Conservation (phyloP, 2,329 filamentous ascomycete genomes). For the Pestalotiopsis fici region DNA sequence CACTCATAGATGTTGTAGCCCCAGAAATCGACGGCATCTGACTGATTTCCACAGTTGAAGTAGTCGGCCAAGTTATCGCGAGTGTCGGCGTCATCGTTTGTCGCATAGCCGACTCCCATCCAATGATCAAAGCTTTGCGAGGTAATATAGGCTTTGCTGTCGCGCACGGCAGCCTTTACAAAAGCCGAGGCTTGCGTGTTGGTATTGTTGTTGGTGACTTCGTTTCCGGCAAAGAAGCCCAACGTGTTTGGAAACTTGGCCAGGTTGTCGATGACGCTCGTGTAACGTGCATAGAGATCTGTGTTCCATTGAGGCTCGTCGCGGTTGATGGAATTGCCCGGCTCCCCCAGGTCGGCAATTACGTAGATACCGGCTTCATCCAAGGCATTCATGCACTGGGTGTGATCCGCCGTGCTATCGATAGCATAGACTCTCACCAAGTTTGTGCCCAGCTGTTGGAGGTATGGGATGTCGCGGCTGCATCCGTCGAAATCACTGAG, state of each 20-base stretch:
- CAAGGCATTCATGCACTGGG: slow-evolving; percentile 66
- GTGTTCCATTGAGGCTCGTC: slow-evolving; percentile 65
- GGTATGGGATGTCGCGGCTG: slow-evolving; percentile 67
- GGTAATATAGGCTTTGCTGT: slow-evolving; percentile 76
- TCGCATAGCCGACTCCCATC: slow-evolving; percentile 74
- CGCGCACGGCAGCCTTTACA: slow-evolving; percentile 76
- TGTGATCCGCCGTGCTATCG: slow-evolving; percentile 64
- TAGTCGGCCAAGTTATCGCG: slow-evolving; percentile 68
- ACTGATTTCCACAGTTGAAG: slow-evolving; percentile 67
- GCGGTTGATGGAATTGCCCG: slow-evolving; percentile 67
- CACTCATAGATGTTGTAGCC: slow-evolving; percentile 85
- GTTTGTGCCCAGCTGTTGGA: slow-evolving; percentile 67
- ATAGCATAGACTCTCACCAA: slow-evolving; percentile 74
- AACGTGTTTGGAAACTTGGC: slow-evolving; percentile 69
- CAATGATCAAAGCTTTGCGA: slow-evolving; percentile 59
- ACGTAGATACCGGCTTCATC: slow-evolving; percentile 73
- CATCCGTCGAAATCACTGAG: slow-evolving; percentile 62
- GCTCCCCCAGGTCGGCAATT: slow-evolving; percentile 70
- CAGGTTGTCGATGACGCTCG: slow-evolving; percentile 66
- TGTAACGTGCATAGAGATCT: slow-evolving; percentile 69
- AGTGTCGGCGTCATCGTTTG: slow-evolving; percentile 70
- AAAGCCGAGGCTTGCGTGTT: slow-evolving; percentile 73
- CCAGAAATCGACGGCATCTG: slow-evolving; percentile 71
- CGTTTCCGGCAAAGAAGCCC: slow-evolving; percentile 79
- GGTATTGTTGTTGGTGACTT: slow-evolving; percentile 71